phyloP scores from a whole-genome alignment of 306 rosid genomes.

The Chamaecrista fasciculata region DNA sequence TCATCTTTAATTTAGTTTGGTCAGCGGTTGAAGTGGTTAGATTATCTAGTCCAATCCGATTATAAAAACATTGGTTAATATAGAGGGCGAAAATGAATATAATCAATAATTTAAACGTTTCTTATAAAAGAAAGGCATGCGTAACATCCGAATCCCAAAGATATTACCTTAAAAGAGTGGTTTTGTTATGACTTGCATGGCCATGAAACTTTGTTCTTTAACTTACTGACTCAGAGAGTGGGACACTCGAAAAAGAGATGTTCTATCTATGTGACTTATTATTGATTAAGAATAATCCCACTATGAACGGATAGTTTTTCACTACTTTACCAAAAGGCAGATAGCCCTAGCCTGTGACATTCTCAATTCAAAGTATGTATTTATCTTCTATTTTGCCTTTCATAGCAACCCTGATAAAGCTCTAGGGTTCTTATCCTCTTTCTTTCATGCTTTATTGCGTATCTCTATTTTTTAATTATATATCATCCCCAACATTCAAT shows the following conservation, averaged over 20 bases:
- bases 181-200: slow-evolving; percentile 6
- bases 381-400: slow-evolving; percentile 26
- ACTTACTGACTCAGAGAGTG: neutral
- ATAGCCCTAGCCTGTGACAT: neutral
- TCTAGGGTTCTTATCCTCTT: slow-evolving; percentile 41
- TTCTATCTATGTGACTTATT: neutral
- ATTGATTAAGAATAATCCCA: slow-evolving; percentile 2
- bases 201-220: neutral
- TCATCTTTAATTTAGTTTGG: too few species aligned
- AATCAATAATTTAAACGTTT: too few species aligned
- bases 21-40: too few species aligned
- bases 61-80: too few species aligned
- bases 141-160: neutral
- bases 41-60: too few species aligned
- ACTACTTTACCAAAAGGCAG: slow-evolving; percentile 11
- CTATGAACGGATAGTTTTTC: neutral
- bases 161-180: slow-evolving; percentile 3
- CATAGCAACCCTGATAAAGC: neutral
- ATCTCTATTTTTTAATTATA: neutral
- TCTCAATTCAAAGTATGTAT: neutral
- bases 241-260: neutral
- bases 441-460: neutral
- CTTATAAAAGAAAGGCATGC: slow-evolving; percentile 7
- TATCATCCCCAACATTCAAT: too few species aligned
- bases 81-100: too few species aligned